Evolutionary conservation across 352 stramenopile genomes (phyloP).

Genomic region (Pythium monospermum): DNA sequence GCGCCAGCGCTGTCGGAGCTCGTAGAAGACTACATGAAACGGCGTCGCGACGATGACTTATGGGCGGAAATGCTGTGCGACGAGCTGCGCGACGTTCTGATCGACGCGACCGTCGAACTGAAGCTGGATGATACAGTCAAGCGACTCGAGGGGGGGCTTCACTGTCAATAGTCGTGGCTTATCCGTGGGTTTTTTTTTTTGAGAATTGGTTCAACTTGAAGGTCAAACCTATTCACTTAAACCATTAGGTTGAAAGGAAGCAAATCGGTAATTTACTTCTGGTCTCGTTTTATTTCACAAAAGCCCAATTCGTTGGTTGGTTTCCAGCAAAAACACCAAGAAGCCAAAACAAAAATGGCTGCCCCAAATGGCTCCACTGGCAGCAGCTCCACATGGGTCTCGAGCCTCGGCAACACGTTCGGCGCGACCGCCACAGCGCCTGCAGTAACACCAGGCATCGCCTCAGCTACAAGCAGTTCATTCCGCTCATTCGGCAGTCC

Average conservation of each 20-base stretch:
- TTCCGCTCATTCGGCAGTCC: conserved; percentile 17
- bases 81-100: conserved; percentile 5
- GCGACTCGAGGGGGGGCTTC: not conserved
- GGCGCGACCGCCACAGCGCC: not conserved
- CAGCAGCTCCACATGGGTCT: conserved; percentile 9
- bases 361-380: not conserved
- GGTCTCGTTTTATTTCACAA: no score
- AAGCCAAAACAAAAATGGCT: not conserved
- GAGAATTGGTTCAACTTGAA: conserved; percentile 8
- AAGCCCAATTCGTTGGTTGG: conserved; percentile 10
- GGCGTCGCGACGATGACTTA: not conserved
- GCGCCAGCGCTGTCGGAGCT: conserved; percentile 31
- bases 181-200: no score
- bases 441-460: not conserved
- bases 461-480: no score
- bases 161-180: no score
- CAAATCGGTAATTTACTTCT: no score
- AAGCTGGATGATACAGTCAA: not conserved
- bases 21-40: conserved; percentile 8
- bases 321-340: not conserved
- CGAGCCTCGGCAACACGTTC: conserved; percentile 15
- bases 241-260: not conserved
- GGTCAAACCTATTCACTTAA: not conserved
- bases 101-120: conserved; percentile 7
- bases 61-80: not conserved